Conservation (phyloP, 768 basidiomycete genomes). For the Stropharia rugosoannulata region DNA sequence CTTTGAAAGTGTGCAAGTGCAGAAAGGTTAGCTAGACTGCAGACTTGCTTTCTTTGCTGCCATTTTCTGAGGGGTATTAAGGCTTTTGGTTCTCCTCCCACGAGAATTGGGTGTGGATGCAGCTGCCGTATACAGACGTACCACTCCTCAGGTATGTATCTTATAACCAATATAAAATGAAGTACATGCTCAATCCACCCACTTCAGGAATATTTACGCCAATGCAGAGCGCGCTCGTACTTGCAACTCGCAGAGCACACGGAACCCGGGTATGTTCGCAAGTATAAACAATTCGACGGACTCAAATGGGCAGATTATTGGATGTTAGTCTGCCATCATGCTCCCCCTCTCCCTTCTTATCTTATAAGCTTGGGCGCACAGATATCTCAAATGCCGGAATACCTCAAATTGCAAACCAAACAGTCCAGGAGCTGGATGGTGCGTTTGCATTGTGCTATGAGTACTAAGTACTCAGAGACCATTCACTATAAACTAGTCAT, state of each 20-base stretch:
- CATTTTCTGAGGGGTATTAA: background rate
- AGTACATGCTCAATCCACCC: background rate
- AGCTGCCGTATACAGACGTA: constrained; percentile 21
- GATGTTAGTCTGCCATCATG: constrained; percentile 9
- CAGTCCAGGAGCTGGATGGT: constrained; percentile 23
- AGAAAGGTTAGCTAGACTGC: constrained; percentile 13
- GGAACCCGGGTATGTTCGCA: constrained; percentile 22
- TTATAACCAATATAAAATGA: background rate
- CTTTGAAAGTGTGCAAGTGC: constrained; percentile 17
- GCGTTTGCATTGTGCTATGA: too few relatives aligned
- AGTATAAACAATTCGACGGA: constrained; percentile 24
- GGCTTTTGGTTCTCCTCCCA: constrained; percentile 25
- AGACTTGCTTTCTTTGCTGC: background rate
- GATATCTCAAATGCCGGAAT: constrained; percentile 24
- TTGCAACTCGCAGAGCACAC: constrained; percentile 18
- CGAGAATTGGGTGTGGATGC: constrained; percentile 25
- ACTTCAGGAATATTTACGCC: constrained; percentile 14
- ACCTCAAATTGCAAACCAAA: constrained; percentile 21
- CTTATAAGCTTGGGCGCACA: background rate
- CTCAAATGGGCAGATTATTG: constrained; percentile 20
- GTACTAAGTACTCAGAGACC: too few relatives aligned
- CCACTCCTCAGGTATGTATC: constrained; percentile 16
- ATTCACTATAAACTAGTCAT: constrained; percentile 11
- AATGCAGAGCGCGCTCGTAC: constrained; percentile 23
- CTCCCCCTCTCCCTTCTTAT: background rate